A percentile compares a stretch with the other conserved stretches of the same genome.
Conservation (phyloP, 1,139 yeast genomes). For the Scheffersomyces illinoinensis region DNA sequence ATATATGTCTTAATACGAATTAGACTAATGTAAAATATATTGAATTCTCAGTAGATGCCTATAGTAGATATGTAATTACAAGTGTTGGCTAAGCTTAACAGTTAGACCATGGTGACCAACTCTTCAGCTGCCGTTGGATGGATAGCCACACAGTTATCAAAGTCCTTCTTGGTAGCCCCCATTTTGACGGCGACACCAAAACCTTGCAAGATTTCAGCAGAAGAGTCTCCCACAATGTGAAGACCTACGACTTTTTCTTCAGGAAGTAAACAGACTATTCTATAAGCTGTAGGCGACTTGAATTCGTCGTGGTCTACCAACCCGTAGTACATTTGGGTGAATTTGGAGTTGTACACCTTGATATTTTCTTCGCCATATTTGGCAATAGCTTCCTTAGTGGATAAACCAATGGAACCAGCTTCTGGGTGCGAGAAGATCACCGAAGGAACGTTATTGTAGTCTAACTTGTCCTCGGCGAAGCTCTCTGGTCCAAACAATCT, state of each 20-base stretch:
- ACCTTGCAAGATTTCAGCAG: constrained; percentile 94
- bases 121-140: constrained; percentile 99
- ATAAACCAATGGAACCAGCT: constrained; percentile 88
- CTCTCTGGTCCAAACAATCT: constrained; percentile 81
- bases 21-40: background rate
- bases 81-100: background rate
- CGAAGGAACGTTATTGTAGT: constrained; percentile 83
- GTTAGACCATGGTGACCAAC: constrained; percentile 77
- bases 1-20: background rate
- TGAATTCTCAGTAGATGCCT: background rate
- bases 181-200: constrained; percentile 96
- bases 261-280: constrained; percentile 72
- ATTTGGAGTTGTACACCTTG: constrained; percentile 78
- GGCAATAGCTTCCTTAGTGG: constrained; percentile 72
- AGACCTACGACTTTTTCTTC: constrained; percentile 94
- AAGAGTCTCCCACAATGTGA: constrained; percentile 86
- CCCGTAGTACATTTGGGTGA: constrained; percentile 92
- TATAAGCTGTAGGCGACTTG: constrained; percentile 87
- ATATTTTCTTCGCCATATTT: constrained; percentile 80
- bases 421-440: constrained; percentile 97
- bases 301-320: constrained; percentile 65
- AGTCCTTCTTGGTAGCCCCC: constrained; percentile 97
- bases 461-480: constrained; percentile 72
- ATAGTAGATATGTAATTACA: background rate
- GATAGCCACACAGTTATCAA: constrained; percentile 94